phyloP scores from a whole-genome alignment of 2,329 filamentous ascomycete genomes.

The Lojkania enalia region DNA sequence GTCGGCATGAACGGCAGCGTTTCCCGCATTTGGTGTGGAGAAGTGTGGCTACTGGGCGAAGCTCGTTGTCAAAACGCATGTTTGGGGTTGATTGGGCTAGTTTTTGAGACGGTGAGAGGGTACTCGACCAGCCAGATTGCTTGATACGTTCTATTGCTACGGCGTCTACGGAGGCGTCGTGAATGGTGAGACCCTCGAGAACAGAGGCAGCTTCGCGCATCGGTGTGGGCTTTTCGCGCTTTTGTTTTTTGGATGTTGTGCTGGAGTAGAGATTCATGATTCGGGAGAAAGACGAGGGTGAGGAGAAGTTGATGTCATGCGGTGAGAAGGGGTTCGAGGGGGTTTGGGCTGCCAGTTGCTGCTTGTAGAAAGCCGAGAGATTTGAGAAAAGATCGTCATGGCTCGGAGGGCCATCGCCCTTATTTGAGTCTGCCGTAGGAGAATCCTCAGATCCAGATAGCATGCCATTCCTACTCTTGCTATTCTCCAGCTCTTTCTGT shows the following conservation, averaged over 20 bases:
- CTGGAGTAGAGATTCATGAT: constrained; percentile 89
- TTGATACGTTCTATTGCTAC: constrained; percentile 58
- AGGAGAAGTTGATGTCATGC: constrained; percentile 62
- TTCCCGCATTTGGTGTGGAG: constrained; percentile 92
- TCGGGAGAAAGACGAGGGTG: constrained; percentile 78
- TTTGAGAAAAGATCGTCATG: constrained; percentile 73
- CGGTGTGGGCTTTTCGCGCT: constrained; percentile 65
- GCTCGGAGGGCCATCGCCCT: constrained; percentile 49
- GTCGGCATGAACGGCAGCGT: constrained; percentile 86
- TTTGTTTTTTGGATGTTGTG: constrained; percentile 55
- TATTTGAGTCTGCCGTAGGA: constrained; percentile 10
- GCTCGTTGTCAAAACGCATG: constrained; percentile 68
- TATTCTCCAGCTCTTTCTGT: constrained; percentile 34
- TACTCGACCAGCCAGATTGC: constrained; percentile 68
- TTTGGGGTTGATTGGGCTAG: constrained; percentile 53
- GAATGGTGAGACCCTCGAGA: constrained; percentile 71
- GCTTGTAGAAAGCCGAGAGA: constrained; percentile 78
- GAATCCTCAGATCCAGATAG: constrained; percentile 25
- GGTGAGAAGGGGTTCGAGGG: constrained; percentile 54
- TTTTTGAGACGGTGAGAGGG: constrained; percentile 59
- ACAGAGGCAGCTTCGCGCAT: constrained; percentile 79
- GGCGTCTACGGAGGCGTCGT: constrained; percentile 63
- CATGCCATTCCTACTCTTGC: constrained; percentile 19
- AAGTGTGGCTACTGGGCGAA: constrained; percentile 80
- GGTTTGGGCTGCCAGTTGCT: constrained; percentile 64